Base-by-base conservation (phyloP, 202 grass and related monocot genomes). In the Dendrocalamus latiflorus region DNA sequence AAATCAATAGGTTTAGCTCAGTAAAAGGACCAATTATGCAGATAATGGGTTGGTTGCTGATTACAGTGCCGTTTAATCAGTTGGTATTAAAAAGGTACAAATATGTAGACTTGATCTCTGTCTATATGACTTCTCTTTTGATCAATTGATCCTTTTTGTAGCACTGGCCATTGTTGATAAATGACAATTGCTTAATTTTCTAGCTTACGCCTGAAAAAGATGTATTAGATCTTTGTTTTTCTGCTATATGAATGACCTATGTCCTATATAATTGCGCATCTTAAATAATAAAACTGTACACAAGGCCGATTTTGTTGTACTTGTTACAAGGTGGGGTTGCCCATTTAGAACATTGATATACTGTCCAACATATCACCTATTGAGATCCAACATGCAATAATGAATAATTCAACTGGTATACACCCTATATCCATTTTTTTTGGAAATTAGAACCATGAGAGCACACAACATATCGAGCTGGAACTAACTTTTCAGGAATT, bases 81-180 rank as follows among this genome's bases (percentile, higher is more conserved):
- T 48, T 59, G 24, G 49, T 37, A 11, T 76, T 44, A 68, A 84
- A 59, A 49, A 25, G 30, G 1, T 77, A 61, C 17, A 18, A 24
- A 84, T 67, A 37, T 68, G 38, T 34, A 20, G 21, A 84, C 13
- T 55, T 84, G 68, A 70, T 84, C n/a, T 78, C 41, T 1, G 15
- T 70, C 18, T 68, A 24, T 24, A 48, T 57, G 24, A 68, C 53
- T 34, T 59, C 16, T 70, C 28, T 47, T 85, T 76, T 17, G 41
- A 68, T 17, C 1, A 22, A 15, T 84, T 8, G 14, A 84, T 57
- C 20, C 37, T 26, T 78, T 49, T 68, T 69, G 37, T 6, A 42
- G 53, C 26, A 50, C 10, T 48, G 22, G 38, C 22, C 39, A 60
- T 62, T 25, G 43, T 49, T 49, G 28, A 15, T 11, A 49, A 14